Base-by-base conservation (phyloP, 768 basidiomycete genomes). In the Scleroderma bovista region DNA sequence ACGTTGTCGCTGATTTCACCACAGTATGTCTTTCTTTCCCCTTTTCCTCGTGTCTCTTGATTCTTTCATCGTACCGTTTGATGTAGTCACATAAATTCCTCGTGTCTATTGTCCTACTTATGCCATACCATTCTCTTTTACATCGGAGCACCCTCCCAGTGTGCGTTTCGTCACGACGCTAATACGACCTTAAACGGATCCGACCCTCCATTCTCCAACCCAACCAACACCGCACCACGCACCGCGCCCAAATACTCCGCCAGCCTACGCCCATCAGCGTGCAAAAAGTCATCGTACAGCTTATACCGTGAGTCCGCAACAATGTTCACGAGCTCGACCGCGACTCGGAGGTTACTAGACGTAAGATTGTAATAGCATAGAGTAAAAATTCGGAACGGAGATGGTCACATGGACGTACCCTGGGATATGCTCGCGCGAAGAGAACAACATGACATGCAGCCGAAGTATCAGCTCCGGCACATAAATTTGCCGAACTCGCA, bases 381-480 rank as follows among this genome's bases (percentile, higher is more conserved):
- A 13, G 19, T 40, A 10, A 17, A 23, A 61, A 48, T 56, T 22
- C 20, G 20, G 17, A 41, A 17, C 39, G 24, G 37, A 16, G 16
- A 11, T 31, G 10, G 1, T n/a, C 24, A 17, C 15, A 36, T n/a
- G 24, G 24, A 74, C 83, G 46, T 57, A 88, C 92, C 79, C 76
- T 42, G 85, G 81, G 37, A 92, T 74, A 19, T 79, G 69, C 10
- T 72, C 65, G 8, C 83, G 72, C 6, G 92, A 90, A 31, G 73
- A 68, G 51, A 80, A 76, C 11, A 98, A 69, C 44, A 86, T 70
- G 39, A 78, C 73, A 60, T 97, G 93, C 2, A 98, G 70, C 19
- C 91, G 82, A 55, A 97, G 75, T 57, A 97, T 80, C 19, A 97
- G 75, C 63, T 96, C 93, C 0, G 93, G 95, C 22, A 96, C 73